Evolutionary conservation across 768 basidiomycete genomes (phyloP).

Genomic region (Suillus discolor): DNA sequence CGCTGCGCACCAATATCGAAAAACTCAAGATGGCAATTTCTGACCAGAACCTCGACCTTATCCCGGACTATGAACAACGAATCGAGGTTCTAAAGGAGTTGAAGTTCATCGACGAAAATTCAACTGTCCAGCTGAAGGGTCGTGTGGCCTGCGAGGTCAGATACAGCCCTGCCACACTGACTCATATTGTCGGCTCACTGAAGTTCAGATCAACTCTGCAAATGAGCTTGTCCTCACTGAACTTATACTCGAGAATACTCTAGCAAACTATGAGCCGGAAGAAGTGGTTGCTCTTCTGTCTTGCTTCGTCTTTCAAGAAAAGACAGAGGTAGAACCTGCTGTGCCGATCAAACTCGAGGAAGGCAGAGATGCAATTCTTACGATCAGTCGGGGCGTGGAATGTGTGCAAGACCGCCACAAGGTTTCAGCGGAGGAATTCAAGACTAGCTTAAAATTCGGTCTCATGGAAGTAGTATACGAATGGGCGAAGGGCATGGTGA

Average conservation of each 20-base stretch:
- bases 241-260: conserved; percentile 92
- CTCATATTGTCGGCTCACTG: conserved; percentile 9
- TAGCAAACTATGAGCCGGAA: conserved; percentile 89
- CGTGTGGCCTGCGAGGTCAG: conserved; percentile 95
- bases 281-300: conserved; percentile 96
- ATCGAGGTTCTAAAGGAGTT: conserved; percentile 89
- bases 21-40: conserved; percentile 84
- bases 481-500: conserved; percentile 98
- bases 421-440: conserved; percentile 79
- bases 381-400: conserved; percentile 78
- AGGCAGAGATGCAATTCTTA: conserved; percentile 77
- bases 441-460: conserved; percentile 83
- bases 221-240: conserved; percentile 96
- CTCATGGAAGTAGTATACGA: conserved; percentile 97
- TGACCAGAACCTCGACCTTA: conserved; percentile 93
- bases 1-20: conserved; percentile 74
- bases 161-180: not conserved
- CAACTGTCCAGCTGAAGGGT: conserved; percentile 94
- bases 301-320: conserved; percentile 98
- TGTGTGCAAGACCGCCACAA: conserved; percentile 79
- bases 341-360: conserved; percentile 79
- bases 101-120: conserved; percentile 93
- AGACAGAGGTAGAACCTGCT: conserved; percentile 86
- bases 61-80: conserved; percentile 96
- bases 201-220: conserved; percentile 92